phyloP scores from a whole-genome alignment of 306 rosid species.

The Cicer chorassanicum region DNA sequence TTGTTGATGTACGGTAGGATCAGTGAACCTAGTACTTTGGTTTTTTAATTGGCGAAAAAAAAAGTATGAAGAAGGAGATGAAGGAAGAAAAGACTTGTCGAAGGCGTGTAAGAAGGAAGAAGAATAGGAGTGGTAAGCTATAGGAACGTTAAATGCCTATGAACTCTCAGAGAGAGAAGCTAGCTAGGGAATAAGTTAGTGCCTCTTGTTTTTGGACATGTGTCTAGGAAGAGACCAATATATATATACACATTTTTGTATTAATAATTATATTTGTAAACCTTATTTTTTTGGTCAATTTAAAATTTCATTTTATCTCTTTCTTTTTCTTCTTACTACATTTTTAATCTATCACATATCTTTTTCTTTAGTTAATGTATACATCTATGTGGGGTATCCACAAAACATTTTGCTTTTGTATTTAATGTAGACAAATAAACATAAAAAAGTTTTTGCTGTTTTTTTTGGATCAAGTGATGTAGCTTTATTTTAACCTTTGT shows the following conservation, averaged over 20 bases:
- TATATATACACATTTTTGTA: not conserved
- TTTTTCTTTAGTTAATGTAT: too few species aligned
- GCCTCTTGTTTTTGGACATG: conserved; percentile 22
- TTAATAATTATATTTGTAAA: too few species aligned
- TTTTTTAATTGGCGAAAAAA: not conserved
- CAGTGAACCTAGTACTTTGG: not conserved
- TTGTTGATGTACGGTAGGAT: not conserved
- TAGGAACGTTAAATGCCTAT: conserved; percentile 21
- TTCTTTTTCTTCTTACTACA: too few species aligned
- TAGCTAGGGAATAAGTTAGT: conserved; percentile 40
- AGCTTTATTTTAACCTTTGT: conserved; percentile 6
- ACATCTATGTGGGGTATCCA: too few species aligned
- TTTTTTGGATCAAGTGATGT: not conserved
- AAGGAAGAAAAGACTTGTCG: not conserved
- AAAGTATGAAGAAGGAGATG: not conserved
- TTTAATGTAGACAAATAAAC: conserved; percentile 15
- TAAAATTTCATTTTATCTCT: too few species aligned
- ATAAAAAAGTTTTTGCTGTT: conserved; percentile 1
- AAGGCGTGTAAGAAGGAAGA: conserved; percentile 16
- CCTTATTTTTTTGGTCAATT: too few species aligned
- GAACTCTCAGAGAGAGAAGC: conserved; percentile 26
- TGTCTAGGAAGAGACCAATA: conserved; percentile 41
- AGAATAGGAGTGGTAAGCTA: not conserved
- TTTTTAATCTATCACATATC: too few species aligned
- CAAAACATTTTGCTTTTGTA: too few species aligned